Base-by-base conservation (phyloP, 441 rosid genomes). In the Bocquillonia castaneifolia region DNA sequence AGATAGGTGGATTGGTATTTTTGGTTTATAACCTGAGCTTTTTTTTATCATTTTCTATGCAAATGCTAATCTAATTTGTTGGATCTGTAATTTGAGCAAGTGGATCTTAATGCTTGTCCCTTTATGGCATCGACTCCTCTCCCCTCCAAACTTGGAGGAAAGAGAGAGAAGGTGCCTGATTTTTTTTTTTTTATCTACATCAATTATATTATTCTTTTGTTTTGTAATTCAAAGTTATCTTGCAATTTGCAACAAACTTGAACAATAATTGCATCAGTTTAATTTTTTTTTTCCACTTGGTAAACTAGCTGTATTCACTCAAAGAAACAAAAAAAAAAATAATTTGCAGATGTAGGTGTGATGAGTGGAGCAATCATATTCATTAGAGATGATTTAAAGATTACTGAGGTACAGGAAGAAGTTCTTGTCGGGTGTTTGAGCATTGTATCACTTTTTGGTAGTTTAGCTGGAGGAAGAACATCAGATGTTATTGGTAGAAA, bases 321-420 rank as follows among this genome's bases (percentile, higher is more conserved):
- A 34, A 3, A 34, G 37, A 34, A 34, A 34, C n/a, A n/a, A n/a
- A 17, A 45, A 2, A 45, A 45, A n/a, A 4, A n/a, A 2, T 17
- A 12, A 66, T 72, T 14, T 73, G 74, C 90, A 92, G 96, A 92
- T 84, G 93, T 92, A 1, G 98, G 96, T 59, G 97, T 92, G 34
- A 92, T 90, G 96, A 92, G 98, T 67, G 95, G 98, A 72, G 98
- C 98, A 67, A 84, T 92, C 74, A 77, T 88, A 71, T 92, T 88
- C 75, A 92, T 92, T 65, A 86, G 88, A 59, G 82, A 92, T 74
- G 96, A 92, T 73, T 79, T 92, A 42, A 90, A 88, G 22, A 90
- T 88, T 42, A 85, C 86, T 7, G 89, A 87, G 82, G 89, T 90
- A 18, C 95, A 90, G 62, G 83, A 80, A 60, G 98, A 92, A 76